phyloP scores from a whole-genome alignment of 1,284 basidiomycete species.

The Marasmius fiardii region DNA sequence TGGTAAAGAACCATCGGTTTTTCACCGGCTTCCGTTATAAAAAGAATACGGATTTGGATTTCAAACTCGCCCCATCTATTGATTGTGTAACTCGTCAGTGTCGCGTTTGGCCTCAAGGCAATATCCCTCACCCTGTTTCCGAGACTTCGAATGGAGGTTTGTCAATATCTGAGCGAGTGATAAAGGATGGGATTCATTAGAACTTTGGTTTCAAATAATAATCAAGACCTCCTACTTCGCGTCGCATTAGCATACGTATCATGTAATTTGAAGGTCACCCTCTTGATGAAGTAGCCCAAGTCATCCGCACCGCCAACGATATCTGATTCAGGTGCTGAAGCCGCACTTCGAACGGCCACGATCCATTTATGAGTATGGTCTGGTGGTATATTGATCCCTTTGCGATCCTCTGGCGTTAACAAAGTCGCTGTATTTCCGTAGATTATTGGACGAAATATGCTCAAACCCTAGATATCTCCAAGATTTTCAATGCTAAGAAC shows the following conservation, averaged over 20 bases:
- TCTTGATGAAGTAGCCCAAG: conserved; percentile 85
- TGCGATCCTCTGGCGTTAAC: conserved; percentile 75
- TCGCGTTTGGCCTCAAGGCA: background rate
- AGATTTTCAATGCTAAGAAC: conserved; percentile 12
- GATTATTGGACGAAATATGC: conserved; percentile 88
- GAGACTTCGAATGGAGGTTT: conserved; percentile 93
- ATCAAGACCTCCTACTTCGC: conserved; percentile 58
- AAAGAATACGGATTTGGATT: conserved; percentile 90
- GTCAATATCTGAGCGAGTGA: conserved; percentile 71
- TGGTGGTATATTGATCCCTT: conserved; percentile 40
- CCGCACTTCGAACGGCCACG: conserved; percentile 84
- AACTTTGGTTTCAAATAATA: background rate
- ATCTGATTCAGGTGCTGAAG: conserved; percentile 59
- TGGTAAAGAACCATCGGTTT: conserved; percentile 88
- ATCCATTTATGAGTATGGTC: conserved; percentile 98
- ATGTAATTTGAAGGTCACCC: conserved; percentile 97
- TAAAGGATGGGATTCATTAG: background rate
- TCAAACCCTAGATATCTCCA: conserved; percentile 65
- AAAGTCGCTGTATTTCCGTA: conserved; percentile 95
- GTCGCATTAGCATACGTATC: conserved; percentile 94
- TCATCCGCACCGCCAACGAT: conserved; percentile 88
- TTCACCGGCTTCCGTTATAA: conserved; percentile 89
- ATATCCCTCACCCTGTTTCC: conserved; percentile 75
- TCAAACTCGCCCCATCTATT: conserved; percentile 98
- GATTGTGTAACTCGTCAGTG: background rate